Conservation (phyloP, 1,284 basidiomycete genomes). For the Boletus smithii region DNA sequence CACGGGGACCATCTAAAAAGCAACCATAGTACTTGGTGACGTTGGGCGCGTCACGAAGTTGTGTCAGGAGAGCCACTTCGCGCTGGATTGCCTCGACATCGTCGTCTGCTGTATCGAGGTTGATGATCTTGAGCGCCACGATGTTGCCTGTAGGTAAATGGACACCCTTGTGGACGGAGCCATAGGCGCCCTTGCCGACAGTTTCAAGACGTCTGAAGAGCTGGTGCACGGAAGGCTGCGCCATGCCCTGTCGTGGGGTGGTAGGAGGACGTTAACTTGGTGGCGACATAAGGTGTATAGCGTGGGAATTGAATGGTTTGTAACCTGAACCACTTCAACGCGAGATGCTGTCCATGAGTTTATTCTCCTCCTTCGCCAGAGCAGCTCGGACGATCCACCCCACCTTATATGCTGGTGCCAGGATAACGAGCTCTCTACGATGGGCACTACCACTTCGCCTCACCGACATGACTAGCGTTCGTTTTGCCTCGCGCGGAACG, state of each 20-base stretch:
- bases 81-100: conserved; percentile 97
- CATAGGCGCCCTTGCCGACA: conserved; percentile 92
- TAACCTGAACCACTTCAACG: neutral
- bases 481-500: conserved; percentile 37
- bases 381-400: conserved; percentile 26
- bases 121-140: conserved; percentile 97
- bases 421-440: conserved; percentile 18
- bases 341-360: conserved; percentile 17
- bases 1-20: conserved; percentile 88
- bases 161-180: conserved; percentile 92
- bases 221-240: conserved; percentile 52
- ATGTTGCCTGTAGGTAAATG: conserved; percentile 82
- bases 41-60: conserved; percentile 85
- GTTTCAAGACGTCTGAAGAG: conserved; percentile 70
- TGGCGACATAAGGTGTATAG: neutral
- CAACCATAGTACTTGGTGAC: conserved; percentile 97
- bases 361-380: conserved; percentile 27
- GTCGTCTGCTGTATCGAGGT: conserved; percentile 95
- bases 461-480: conserved; percentile 22
- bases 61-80: conserved; percentile 90
- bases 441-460: conserved; percentile 26
- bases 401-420: conserved; percentile 11
- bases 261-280: neutral
- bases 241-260: conserved; percentile 27
- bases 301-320: conserved; percentile 24